These are phyloP conservation scores for Trichothecium sympodiale DNA, from an alignment of 2,329 filamentous ascomycete species.

Conservation along the genomic window DNA sequence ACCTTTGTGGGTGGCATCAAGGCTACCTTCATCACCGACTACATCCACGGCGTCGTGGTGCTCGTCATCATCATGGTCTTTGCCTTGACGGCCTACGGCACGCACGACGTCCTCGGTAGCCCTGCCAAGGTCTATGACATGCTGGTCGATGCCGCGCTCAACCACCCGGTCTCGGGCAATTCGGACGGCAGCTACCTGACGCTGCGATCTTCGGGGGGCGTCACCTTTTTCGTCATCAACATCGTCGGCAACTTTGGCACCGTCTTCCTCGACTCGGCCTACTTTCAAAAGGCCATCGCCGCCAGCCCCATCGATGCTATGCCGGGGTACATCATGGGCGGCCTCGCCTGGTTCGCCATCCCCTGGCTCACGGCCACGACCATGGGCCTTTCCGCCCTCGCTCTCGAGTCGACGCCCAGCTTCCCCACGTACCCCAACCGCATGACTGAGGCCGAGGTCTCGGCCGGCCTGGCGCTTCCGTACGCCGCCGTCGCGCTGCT, in stretches of 20 bases:
- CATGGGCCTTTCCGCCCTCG: conserved; percentile 72
- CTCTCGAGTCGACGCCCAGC: conserved; percentile 60
- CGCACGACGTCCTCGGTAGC: conserved; percentile 56
- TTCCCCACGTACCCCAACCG: conserved; percentile 66
- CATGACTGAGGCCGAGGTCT: conserved; percentile 64
- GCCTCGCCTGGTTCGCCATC: conserved; percentile 84
- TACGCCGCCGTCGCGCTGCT: conserved; percentile 77
- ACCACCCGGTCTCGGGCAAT: conserved; percentile 67
- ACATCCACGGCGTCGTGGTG: conserved; percentile 76
- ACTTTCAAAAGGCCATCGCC: conserved; percentile 91
- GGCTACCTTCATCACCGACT: conserved; percentile 77
- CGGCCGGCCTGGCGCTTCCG: conserved; percentile 72
- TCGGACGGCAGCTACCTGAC: conserved; percentile 59
- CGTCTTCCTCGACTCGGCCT: conserved; percentile 69
- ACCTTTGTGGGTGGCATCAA: conserved; percentile 73
- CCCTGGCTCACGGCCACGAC: conserved; percentile 85
- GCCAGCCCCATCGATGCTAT: conserved; percentile 76
- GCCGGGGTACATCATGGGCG: conserved; percentile 79
- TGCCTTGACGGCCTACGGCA: conserved; percentile 67
- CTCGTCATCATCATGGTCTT: conserved; percentile 81
- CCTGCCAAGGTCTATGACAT: conserved; percentile 66
- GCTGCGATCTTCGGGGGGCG: conserved; percentile 57
- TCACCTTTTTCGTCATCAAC: conserved; percentile 71
- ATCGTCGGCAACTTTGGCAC: conserved; percentile 73
- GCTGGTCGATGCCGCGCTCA: conserved; percentile 56